Base-by-base conservation (phyloP, 352 stramenopile genomes). In the Globisporangium megalacanthum region DNA sequence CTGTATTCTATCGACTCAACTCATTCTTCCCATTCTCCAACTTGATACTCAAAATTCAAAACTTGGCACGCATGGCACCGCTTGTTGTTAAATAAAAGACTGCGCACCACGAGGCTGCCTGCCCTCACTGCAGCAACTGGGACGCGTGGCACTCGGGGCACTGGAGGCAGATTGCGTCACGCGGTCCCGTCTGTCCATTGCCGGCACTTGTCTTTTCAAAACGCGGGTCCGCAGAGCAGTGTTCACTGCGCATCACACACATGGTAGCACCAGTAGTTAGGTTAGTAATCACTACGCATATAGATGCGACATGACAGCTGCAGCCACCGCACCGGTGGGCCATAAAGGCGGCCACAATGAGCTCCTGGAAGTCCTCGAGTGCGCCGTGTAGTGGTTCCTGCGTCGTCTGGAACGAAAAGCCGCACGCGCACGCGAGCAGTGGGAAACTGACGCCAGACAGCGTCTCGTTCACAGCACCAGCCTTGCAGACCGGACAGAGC, bases 311-410 rank as follows among this genome's bases (percentile, higher is more conserved):
- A 1, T 29, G 25, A 4, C 25, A 29, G 25, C 25, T 29, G 25
- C 25, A 29, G 25, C 2, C 25, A 48, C 29, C 70, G 51, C 58
- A 88, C 76, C 77, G 72, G 66, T 89, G 79, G 13, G 57, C 57
- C 64, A 86, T 70, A 47, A 83, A 89, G 7, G 79, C 77, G 10
- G 67, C 57, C 33, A 70, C 66, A 37, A 89, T 69, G 36, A 72
- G 77, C 48, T 87, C 75, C 50, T 84, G 77, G 39, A 89, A 84
- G 45, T 88, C 75, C 42, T 84, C 61, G 33, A 89, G 58, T 8
- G 73, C 70, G 8, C 75, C 69, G 51, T 87, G 69, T 20, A 80
- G 69, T 33, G 79, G 68, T 36, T 75, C 68, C 52, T 80, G 50
- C 53, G 80, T 69, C 19, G 72, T 66, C 19, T 58, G 54, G 54